Percentiles rank a stretch among this genome's conserved stretches.
These are phyloP conservation scores for Tarenaya hassleriana DNA, from an alignment of 345 rosid species.

Conservation along the genomic window DNA sequence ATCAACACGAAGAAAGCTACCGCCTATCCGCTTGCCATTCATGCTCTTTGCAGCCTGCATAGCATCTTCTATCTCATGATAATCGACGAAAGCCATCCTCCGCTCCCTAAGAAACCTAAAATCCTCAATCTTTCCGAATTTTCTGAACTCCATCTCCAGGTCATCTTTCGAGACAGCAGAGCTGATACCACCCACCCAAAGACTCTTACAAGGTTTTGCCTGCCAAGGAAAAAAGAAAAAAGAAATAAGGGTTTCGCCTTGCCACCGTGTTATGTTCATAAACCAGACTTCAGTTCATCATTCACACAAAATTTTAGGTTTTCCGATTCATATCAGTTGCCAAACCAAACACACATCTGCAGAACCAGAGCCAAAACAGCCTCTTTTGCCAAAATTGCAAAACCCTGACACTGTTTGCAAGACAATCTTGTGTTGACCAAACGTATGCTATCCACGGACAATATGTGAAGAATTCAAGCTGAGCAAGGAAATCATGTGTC, in stretches of 20 bases:
- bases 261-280: neutral
- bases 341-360: slow-evolving; percentile 13
- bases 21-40: slow-evolving; percentile 73
- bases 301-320: neutral
- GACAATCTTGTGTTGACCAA: slow-evolving; percentile 3
- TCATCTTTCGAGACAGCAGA: slow-evolving; percentile 51
- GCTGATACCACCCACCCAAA: slow-evolving; percentile 94
- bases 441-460: neutral
- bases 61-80: slow-evolving; percentile 61
- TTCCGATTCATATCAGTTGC: slow-evolving; percentile 9
- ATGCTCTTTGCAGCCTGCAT: slow-evolving; percentile 63
- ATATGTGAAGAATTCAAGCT: too few relatives aligned
- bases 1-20: slow-evolving; percentile 84
- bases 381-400: neutral
- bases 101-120: slow-evolving; percentile 71
- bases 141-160: slow-evolving; percentile 63
- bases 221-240: slow-evolving; percentile 24
- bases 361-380: neutral
- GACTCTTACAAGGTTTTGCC: slow-evolving; percentile 76
- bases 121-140: slow-evolving; percentile 74
- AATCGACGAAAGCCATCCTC: slow-evolving; percentile 71
- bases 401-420: slow-evolving; percentile 1
- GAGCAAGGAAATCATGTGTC: too few relatives aligned
- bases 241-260: too few relatives aligned
- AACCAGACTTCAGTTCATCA: slow-evolving; percentile 6